These are phyloP conservation scores for Rhizopogon rudus DNA, from an alignment of 768 basidiomycete genomes.

Conservation along the genomic window DNA sequence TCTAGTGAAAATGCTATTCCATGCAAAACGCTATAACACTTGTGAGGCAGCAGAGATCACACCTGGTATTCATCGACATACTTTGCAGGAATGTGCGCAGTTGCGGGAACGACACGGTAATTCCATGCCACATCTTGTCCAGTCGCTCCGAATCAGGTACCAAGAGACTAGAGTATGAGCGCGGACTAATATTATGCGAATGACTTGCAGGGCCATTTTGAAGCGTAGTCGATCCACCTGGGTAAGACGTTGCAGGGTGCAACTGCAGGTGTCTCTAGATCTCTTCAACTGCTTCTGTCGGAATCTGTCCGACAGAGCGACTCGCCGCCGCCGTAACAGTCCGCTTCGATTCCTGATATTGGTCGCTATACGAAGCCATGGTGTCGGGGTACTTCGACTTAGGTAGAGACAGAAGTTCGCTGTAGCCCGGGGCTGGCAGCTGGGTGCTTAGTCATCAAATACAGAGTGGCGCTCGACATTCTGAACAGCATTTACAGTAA, in stretches of 20 bases:
- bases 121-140: constrained; percentile 81
- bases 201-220: not conserved
- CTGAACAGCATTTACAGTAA: too few relatives aligned
- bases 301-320: too few relatives aligned
- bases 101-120: constrained; percentile 85
- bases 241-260: too few relatives aligned
- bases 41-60: not conserved
- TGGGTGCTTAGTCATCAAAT: not conserved
- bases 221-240: constrained; percentile 2
- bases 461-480: too few relatives aligned
- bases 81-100: constrained; percentile 82
- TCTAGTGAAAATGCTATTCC: constrained; percentile 91
- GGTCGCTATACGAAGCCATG: too few relatives aligned
- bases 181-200: constrained; percentile 60
- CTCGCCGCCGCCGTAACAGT: too few relatives aligned
- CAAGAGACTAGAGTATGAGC: constrained; percentile 56
- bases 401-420: too few relatives aligned
- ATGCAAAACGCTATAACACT: constrained; percentile 58
- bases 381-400: too few relatives aligned
- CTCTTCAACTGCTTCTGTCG: too few relatives aligned
- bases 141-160: constrained; percentile 66
- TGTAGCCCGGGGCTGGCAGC: not conserved
- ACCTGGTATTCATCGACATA: constrained; percentile 27
- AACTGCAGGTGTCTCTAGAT: too few relatives aligned
- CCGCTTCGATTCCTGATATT: too few relatives aligned